phyloP scores from a whole-genome alignment of 805 yeast genomes.

The Myxozyma nipponensis region DNA sequence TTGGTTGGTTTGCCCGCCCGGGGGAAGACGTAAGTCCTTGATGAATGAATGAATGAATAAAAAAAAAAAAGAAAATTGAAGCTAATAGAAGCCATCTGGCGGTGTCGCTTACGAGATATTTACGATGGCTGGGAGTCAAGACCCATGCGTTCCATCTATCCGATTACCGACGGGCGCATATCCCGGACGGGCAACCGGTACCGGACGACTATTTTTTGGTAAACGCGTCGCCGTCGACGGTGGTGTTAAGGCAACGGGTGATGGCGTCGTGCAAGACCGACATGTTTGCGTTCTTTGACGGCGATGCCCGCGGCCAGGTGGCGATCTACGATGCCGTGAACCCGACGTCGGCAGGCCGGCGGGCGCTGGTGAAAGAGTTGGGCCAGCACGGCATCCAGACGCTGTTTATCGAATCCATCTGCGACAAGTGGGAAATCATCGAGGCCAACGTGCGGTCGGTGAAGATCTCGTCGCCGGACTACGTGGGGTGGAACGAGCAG shows the following conservation, averaged over 20 bases:
- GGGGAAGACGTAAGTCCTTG: slow-evolving; percentile 64
- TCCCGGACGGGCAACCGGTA: slow-evolving; percentile 45
- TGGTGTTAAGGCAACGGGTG: slow-evolving; percentile 53
- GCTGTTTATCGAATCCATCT: slow-evolving; percentile 81
- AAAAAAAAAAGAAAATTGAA: background rate
- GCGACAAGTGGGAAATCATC: slow-evolving; percentile 67
- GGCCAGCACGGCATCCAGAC: slow-evolving; percentile 62
- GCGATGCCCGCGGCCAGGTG: slow-evolving; percentile 83
- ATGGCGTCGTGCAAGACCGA: slow-evolving; percentile 64
- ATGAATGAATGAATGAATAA: background rate
- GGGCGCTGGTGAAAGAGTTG: slow-evolving; percentile 53
- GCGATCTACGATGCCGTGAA: slow-evolving; percentile 96
- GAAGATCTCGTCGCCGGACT: slow-evolving; percentile 64
- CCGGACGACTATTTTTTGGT: slow-evolving; percentile 70
- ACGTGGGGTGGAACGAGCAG: slow-evolving; percentile 66
- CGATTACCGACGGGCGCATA: slow-evolving; percentile 67
- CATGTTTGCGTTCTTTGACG: slow-evolving; percentile 63
- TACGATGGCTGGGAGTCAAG: slow-evolving; percentile 94
- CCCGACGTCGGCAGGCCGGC: slow-evolving; percentile 67
- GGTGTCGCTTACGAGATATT: slow-evolving; percentile 83
- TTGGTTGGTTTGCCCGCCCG: slow-evolving; percentile 93
- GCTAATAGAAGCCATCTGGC: slow-evolving; percentile 53
- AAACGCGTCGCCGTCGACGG: slow-evolving; percentile 45
- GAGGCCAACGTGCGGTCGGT: slow-evolving; percentile 80
- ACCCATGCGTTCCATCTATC: slow-evolving; percentile 90